Base-by-base conservation (phyloP, 192 early-diverging fungal genomes). In the Jimgerdemannia lactiflua region DNA sequence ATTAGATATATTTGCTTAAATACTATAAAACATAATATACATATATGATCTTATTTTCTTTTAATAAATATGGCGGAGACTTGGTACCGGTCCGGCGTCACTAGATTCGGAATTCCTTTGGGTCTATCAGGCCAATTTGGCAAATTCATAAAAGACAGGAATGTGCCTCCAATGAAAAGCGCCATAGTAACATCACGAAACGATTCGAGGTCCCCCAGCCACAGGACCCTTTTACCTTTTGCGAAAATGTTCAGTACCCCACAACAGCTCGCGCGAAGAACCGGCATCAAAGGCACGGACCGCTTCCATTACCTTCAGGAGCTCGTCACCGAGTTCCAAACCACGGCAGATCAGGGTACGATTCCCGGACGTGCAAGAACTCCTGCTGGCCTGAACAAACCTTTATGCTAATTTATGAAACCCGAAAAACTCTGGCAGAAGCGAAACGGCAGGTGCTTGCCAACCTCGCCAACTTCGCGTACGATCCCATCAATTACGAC, bases 401-500 rank as follows among this genome's bases (percentile, higher is more conserved):
- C n/a, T 0, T 39, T 74, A 39, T 8, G 44, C 43, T n/a, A n/a
- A 68, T 42, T 14, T 70, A 39, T 29, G 29, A 71, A 9, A 44
- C 39, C 44, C 29, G 39, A 29, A 29, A 65, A 40, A 4, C 17
- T 29, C 20, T 63, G 40, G 43, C 70, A 82, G 80, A 78, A 1
- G 67, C 74, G 39, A 72, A 74, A 39, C 74, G 74, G 19, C 74
- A 85, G 74, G 69, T 84, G 17, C 64, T 88, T 29, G 86, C 85
- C 18, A 80, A 82, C 64, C 74, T 88, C 17, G 83, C 76, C 14
- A 88, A 88, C 73, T 88, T 88, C 74, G 83, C 86, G 10, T 88
- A 88, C 66, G 86, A 88, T 75, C 86, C 86, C 19, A 85, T 87
- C 63, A 88, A 88, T 67, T 85, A 85, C 41, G 49, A 76, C 3